phyloP scores from a whole-genome alignment of 495 filamentous ascomycete genomes.

The Cairneyella variabilis region DNA sequence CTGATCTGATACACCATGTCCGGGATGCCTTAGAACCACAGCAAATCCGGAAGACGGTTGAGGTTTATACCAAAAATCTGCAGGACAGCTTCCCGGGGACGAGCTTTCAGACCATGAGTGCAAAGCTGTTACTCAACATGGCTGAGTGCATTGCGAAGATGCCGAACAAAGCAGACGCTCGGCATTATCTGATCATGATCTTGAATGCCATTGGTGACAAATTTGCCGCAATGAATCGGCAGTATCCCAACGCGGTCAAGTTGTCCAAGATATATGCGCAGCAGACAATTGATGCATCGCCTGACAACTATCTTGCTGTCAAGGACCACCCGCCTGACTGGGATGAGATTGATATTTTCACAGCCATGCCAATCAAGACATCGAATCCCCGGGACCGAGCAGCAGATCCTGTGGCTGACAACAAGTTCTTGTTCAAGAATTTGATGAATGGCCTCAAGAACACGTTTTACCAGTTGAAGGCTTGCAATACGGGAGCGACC shows the following conservation, averaged over 20 bases:
- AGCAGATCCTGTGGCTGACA: constrained; percentile 91
- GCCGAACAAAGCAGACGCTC: constrained; percentile 84
- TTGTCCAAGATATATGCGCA: constrained; percentile 69
- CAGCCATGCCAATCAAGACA: constrained; percentile 91
- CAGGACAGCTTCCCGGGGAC: constrained; percentile 96
- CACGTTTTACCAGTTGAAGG: constrained; percentile 90
- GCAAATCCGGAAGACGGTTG: constrained; percentile 91
- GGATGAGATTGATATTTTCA: constrained; percentile 98
- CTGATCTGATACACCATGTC: constrained; percentile 96
- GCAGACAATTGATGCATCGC: constrained; percentile 56
- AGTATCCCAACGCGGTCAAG: constrained; percentile 92
- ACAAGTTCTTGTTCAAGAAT: constrained; percentile 97
- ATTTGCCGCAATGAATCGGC: constrained; percentile 95
- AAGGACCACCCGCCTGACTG: constrained; percentile 78
- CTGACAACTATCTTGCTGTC: constrained; percentile 81
- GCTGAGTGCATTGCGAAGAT: constrained; percentile 93
- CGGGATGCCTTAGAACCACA: constrained; percentile 76
- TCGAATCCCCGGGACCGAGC: constrained; percentile 88
- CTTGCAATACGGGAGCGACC: constrained; percentile 68
- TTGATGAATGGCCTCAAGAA: constrained; percentile 97
- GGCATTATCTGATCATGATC: constrained; percentile 96
- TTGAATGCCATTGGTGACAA: constrained; percentile 97
- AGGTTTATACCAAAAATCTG: constrained; percentile 94
- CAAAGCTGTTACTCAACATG: constrained; percentile 94
- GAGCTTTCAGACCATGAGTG: constrained; percentile 99